These are phyloP conservation scores for Wallacemonas sp. DNA, from an alignment of 208 protist genomes.

Conservation along the genomic window DNA sequence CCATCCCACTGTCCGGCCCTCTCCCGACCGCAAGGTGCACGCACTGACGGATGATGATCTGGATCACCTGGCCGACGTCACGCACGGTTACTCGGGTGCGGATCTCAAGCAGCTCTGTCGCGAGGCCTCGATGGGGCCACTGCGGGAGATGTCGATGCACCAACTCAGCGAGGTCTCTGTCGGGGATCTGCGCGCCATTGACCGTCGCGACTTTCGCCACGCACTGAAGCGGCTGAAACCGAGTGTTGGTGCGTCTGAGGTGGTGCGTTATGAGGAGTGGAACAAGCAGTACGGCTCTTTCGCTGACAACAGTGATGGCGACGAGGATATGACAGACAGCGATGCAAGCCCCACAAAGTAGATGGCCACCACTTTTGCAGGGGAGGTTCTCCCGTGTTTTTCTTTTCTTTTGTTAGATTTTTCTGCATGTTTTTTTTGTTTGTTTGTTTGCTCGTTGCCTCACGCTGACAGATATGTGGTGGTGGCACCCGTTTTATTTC, in stretches of 20 bases:
- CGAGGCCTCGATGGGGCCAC: slow-evolving; percentile 77
- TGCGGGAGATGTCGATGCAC: slow-evolving; percentile 56
- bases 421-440: slow-evolving; percentile 12
- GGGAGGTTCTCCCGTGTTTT: slow-evolving; percentile 4
- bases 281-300: slow-evolving; percentile 86
- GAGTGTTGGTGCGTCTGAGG: slow-evolving; percentile 71
- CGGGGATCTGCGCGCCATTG: slow-evolving; percentile 60
- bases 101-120: slow-evolving; percentile 80
- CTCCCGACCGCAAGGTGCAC: slow-evolving; percentile 30
- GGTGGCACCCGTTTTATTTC: too few relatives aligned
- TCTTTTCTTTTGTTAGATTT: background rate
- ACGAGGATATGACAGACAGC: slow-evolving; percentile 15
- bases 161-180: slow-evolving; percentile 54
- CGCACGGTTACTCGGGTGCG: slow-evolving; percentile 77
- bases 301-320: slow-evolving; percentile 26
- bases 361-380: too few relatives aligned
- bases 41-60: slow-evolving; percentile 34
- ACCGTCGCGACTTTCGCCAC: slow-evolving; percentile 67
- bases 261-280: slow-evolving; percentile 80
- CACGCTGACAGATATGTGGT: too few relatives aligned
- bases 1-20: too few relatives aligned
- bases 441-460: background rate
- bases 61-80: slow-evolving; percentile 40
- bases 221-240: slow-evolving; percentile 78
- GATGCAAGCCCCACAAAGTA: slow-evolving; percentile 5